Evolutionary conservation across 495 filamentous ascomycete species (phyloP).

Genomic region (Aspergillus haitiensis): DNA sequence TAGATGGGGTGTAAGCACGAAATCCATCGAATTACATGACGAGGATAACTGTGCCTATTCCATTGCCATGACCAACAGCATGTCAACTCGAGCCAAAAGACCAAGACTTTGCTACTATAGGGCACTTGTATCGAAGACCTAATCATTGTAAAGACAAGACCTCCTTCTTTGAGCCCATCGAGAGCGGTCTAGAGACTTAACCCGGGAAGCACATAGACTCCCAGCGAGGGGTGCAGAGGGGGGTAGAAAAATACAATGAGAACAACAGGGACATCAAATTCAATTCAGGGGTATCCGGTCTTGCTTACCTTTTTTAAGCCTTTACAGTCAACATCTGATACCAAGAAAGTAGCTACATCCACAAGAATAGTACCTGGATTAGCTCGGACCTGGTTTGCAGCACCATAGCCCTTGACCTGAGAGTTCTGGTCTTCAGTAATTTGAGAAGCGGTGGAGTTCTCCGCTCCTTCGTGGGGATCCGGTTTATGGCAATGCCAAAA

Average conservation of each 20-base stretch:
- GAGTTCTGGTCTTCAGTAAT: conserved; percentile 42
- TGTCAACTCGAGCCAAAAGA: conserved; percentile 23
- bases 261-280: conserved; percentile 24
- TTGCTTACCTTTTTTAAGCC: conserved; percentile 61
- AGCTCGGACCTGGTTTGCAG: conserved; percentile 66
- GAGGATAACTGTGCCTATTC: conserved; percentile 37
- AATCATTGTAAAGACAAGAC: conserved; percentile 55
- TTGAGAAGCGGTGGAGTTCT: conserved; percentile 32
- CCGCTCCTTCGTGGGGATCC: conserved; percentile 45
- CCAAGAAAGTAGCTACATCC: conserved; percentile 72
- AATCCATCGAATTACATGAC: conserved; percentile 54
- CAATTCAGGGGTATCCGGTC: not conserved
- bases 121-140: conserved; percentile 92
- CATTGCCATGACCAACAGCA: conserved; percentile 14
- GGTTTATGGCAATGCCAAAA: conserved; percentile 99
- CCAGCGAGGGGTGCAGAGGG: no score
- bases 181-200: not conserved
- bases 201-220: not conserved
- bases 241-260: conserved; percentile 15
- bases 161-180: conserved; percentile 86
- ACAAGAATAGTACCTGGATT: conserved; percentile 68
- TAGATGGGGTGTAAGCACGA: conserved; percentile 48
- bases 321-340: conserved; percentile 63
- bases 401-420: conserved; percentile 70
- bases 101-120: conserved; percentile 54